Conservation (phyloP, 2,329 filamentous ascomycete genomes). For the Bipolaris gigantea region DNA sequence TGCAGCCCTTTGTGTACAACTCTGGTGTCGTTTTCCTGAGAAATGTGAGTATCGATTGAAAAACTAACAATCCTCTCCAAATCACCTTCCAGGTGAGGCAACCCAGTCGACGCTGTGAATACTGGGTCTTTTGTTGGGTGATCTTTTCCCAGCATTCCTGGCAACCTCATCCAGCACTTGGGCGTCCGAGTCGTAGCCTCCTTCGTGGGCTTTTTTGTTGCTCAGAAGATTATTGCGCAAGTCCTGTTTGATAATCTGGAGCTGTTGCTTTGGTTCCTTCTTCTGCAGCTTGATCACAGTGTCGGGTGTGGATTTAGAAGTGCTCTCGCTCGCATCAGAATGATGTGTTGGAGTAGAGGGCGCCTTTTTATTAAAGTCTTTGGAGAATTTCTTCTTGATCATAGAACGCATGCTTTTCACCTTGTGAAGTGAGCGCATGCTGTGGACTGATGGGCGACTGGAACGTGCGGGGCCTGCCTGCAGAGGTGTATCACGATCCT, state of each 20-base stretch:
- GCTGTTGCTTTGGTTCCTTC: conserved; percentile 24
- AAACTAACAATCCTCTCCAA: background rate
- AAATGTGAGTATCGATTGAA: conserved; percentile 12
- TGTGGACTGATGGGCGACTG: conserved; percentile 34
- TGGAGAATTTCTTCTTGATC: conserved; percentile 38
- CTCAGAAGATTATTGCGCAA: conserved; percentile 39
- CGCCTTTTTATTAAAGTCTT: conserved; percentile 25
- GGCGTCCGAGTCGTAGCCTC: conserved; percentile 46
- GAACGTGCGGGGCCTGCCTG: conserved; percentile 25
- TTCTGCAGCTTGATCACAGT: conserved; percentile 32
- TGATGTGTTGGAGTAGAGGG: conserved; percentile 3
- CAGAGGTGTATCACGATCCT: conserved; percentile 15
- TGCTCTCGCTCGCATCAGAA: conserved; percentile 11
- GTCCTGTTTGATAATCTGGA: conserved; percentile 37
- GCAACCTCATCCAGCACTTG: conserved; percentile 39
- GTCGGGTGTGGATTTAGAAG: conserved; percentile 9
- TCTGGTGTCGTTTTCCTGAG: conserved; percentile 32
- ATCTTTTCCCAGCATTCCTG: conserved; percentile 33
- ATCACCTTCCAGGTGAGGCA: conserved; percentile 33
- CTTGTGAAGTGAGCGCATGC: conserved; percentile 39
- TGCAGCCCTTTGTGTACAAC: conserved; percentile 25
- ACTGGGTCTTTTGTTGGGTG: conserved; percentile 37
- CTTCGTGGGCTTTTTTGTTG: conserved; percentile 36
- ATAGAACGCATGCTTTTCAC: conserved; percentile 42
- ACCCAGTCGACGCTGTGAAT: conserved; percentile 43